A percentile compares a stretch with the other conserved stretches of the same genome.
phyloP scores from a whole-genome alignment of 495 filamentous ascomycete species.

The Aspergillus ostianus region DNA sequence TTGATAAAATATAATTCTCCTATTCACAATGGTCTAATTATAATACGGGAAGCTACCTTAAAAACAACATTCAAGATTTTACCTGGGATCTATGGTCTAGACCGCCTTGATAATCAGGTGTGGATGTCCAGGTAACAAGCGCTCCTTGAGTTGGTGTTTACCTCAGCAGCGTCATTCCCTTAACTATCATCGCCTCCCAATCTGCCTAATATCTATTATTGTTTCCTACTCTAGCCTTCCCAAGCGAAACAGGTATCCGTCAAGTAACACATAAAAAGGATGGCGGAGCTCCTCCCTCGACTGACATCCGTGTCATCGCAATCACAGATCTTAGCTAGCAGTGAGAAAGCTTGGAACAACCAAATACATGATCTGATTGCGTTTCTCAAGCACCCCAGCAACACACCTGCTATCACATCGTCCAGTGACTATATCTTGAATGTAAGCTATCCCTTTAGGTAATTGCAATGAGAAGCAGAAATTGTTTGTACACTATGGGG shows the following conservation, averaged over 20 bases:
- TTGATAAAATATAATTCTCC: no score
- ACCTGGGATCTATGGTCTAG: no score
- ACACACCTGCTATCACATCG: constrained; percentile 16
- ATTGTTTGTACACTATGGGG: neutral
- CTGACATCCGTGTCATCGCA: constrained; percentile 15
- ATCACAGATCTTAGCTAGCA: constrained; percentile 4
- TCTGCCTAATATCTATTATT: neutral
- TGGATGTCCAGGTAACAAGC: no score
- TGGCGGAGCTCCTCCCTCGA: constrained; percentile 17
- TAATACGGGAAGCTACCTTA: no score
- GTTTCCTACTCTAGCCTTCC: neutral
- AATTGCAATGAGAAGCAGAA: neutral
- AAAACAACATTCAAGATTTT: no score
- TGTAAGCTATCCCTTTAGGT: constrained; percentile 21
- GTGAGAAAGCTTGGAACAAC: constrained; percentile 29
- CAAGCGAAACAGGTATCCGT: neutral
- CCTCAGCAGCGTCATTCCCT: no score
- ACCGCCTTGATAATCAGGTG: no score
- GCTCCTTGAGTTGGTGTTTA: no score
- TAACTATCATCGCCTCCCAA: neutral
- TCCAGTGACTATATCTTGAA: constrained; percentile 24
- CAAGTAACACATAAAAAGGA: constrained; percentile 2
- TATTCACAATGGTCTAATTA: no score
- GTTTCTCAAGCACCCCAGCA: constrained; percentile 23
- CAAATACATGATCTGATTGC: constrained; percentile 29